Evolutionary conservation across 2,329 filamentous ascomycete species (phyloP), one percentile per base, ranked within the genome.

Genomic region (Aspergillus alliaceus): DNA sequence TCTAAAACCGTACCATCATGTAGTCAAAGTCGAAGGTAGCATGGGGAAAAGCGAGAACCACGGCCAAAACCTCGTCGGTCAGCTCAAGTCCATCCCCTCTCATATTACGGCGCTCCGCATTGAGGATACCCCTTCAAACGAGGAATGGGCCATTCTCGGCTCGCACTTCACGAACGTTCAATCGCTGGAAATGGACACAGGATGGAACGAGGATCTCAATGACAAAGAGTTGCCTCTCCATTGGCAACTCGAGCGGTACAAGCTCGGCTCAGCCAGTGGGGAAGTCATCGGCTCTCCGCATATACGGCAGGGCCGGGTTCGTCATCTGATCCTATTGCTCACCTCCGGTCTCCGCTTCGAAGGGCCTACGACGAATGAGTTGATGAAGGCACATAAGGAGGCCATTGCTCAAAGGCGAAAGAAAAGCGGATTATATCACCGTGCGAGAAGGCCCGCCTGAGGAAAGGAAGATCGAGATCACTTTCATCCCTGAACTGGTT

Each of bases 321-420:
- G 54, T 7, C 64, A 67, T 56, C 56, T 70, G 9, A 57, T 55
- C 15, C 49, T 70, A 5, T 40, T 60, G 18, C 47, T 59, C 11
- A 67, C 66, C 11, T 59, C 18, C 4, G 62, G 56, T 20, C 53
- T 69, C 4, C 64, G 64, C 18, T 70, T 70, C 39, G 66, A 67
- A 44, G 66, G 66, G 0, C 62, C 62, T 4, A 64, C 58, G 0
- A 63, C 39, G n/a, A 32, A 51, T 1, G 63, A 68, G 49, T 49
- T 69, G 9, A 1, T 0, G 1, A 29, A 39, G 8, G 25, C 32
- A 32, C 7, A 66, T 25, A 11, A 51, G 3, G 58, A 64, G n/a
- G 62, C 58, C 1, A 61, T 69, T 44, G 34, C 47, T 3, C 59
- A 53, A n/a, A 8, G 65, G 66, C 11, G 64, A 67, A 12, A 54